phyloP scores from a whole-genome alignment of 2,329 filamentous ascomycete genomes.

The Dactylonectria estremocensis region DNA sequence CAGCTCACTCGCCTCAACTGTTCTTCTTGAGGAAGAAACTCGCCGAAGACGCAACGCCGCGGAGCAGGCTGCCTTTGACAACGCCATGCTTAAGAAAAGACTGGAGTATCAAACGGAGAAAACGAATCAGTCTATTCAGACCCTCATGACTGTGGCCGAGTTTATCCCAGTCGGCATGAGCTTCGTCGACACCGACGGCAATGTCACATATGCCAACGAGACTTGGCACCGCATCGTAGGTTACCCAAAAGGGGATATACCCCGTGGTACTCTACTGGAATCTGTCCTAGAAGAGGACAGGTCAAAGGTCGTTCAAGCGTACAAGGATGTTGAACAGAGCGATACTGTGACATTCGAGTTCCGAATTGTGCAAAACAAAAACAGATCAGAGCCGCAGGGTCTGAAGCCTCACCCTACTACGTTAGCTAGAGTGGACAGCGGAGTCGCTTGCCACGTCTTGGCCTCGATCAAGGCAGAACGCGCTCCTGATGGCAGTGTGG shows the following conservation, averaged over 20 bases:
- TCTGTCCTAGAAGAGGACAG: slow-evolving; percentile 65
- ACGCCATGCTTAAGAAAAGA: slow-evolving; percentile 76
- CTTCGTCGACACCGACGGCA: slow-evolving; percentile 75
- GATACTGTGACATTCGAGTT: slow-evolving; percentile 64
- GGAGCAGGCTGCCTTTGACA: slow-evolving; percentile 77
- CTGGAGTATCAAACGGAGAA: slow-evolving; percentile 70
- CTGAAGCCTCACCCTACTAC: slow-evolving; percentile 40
- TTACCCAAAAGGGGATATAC: slow-evolving; percentile 54
- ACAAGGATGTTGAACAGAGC: slow-evolving; percentile 56
- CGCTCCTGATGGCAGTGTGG: slow-evolving; percentile 58
- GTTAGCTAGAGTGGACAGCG: slow-evolving; percentile 45
- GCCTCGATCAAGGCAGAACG: slow-evolving; percentile 65
- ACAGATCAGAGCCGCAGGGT: slow-evolving; percentile 10
- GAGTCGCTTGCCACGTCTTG: slow-evolving; percentile 60
- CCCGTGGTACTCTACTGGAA: slow-evolving; percentile 57
- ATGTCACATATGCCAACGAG: slow-evolving; percentile 80
- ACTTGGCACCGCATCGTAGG: slow-evolving; percentile 72
- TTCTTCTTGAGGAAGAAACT: slow-evolving; percentile 80
- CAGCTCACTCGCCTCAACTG: slow-evolving; percentile 78
- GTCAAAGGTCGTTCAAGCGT: slow-evolving; percentile 57
- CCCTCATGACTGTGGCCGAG: slow-evolving; percentile 80
- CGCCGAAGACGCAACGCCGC: slow-evolving; percentile 63
- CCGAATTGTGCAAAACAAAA: slow-evolving; percentile 48
- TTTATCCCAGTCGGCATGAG: slow-evolving; percentile 83
- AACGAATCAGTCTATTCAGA: slow-evolving; percentile 69